Evolutionary conservation across 495 filamentous ascomycete genomes (phyloP), one percentile per base, ranked within the genome.

Genomic region (Aspergillus nidulans): DNA sequence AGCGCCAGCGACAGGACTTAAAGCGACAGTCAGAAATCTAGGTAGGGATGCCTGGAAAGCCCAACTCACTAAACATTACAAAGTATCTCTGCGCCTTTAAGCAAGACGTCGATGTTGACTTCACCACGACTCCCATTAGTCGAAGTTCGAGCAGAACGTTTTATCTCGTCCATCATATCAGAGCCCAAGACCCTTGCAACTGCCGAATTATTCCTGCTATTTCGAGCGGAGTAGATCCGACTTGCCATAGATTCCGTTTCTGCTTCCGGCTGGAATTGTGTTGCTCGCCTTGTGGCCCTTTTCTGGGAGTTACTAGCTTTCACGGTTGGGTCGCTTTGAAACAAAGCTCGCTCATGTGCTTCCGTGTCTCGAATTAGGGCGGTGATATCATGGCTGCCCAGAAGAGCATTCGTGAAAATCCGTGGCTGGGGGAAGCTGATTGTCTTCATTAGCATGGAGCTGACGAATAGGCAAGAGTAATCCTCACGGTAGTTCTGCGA

Each of bases 311-410:
- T 66, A 52, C 21, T 55, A 16, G 68, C 40, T 47, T 77, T 77
- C 18, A 66, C 56, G 13, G 89, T 77, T 0, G 89, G 83, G 6
- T 91, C 89, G 8, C 95, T 84, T 32, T 92, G 91, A 74, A 98
- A 98, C 4, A 98, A 81, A 13, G 92, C 95, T 60, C 92, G 87
- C 72, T 98, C 94, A 73, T 98, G 94, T 16, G 85, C 75, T 71
- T 98, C 94, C 26, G 92, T 97, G 69, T 98, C 94, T 52, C 94
- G 88, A 61, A 98, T 97, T 13, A 98, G 69, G 10, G 90, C 81
- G 9, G 95, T 97, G 61, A 98, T 97, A 68, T 98, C 94, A 63
- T 89, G 88, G 53, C 82, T 81, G 52, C 85, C 84, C 46, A 97
- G 82, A 39, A 97, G 81, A 30, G 94, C 90, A 70, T 95, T 97